Percentiles rank a stretch among this genome's conserved stretches.
Evolutionary conservation across 2,329 filamentous ascomycete genomes (phyloP).

Genomic region (Chaetomiaceae sp.): DNA sequence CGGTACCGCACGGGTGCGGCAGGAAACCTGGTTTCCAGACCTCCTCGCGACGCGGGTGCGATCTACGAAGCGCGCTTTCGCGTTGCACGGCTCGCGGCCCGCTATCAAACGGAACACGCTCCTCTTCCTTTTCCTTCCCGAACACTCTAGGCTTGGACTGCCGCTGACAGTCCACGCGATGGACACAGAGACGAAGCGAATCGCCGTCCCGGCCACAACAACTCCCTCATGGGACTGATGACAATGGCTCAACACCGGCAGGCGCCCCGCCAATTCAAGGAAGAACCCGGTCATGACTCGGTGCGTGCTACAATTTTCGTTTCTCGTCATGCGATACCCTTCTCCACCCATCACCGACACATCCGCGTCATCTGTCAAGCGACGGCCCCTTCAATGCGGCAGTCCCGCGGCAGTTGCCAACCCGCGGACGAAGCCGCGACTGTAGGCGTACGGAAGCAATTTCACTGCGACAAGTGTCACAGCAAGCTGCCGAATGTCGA

Average conservation of each 20-base stretch:
- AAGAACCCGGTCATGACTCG: slow-evolving; percentile 36
- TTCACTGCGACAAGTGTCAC: too few species aligned
- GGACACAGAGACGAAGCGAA: background rate
- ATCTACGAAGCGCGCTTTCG: slow-evolving; percentile 3
- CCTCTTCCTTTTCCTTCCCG: background rate
- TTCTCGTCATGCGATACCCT: slow-evolving; percentile 3
- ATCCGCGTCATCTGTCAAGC: slow-evolving; percentile 12
- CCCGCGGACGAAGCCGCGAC: too few species aligned
- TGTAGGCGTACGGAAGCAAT: too few species aligned
- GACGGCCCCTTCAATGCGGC: slow-evolving; percentile 6
- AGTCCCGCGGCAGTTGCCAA: slow-evolving; percentile 11
- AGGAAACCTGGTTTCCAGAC: slow-evolving; percentile 11
- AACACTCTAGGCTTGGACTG: background rate
- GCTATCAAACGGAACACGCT: background rate
- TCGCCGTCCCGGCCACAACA: background rate
- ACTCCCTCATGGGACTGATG: slow-evolving; percentile 34
- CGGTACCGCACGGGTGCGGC: slow-evolving; percentile 7
- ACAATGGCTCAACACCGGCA: slow-evolving; percentile 42
- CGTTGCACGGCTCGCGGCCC: slow-evolving; percentile 4
- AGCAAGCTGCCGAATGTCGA: too few species aligned
- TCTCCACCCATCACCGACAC: slow-evolving; percentile 14
- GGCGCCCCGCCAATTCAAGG: slow-evolving; percentile 38
- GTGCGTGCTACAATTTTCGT: slow-evolving; percentile 33
- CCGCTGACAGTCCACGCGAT: slow-evolving; percentile 3
- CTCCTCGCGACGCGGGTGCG: slow-evolving; percentile 3